A percentile compares a stretch with the other conserved stretches of the same genome.
phyloP scores from a whole-genome alignment of 2,329 filamentous ascomycete genomes.

The Ophiognomonia clavigignenti-juglandacearum region DNA sequence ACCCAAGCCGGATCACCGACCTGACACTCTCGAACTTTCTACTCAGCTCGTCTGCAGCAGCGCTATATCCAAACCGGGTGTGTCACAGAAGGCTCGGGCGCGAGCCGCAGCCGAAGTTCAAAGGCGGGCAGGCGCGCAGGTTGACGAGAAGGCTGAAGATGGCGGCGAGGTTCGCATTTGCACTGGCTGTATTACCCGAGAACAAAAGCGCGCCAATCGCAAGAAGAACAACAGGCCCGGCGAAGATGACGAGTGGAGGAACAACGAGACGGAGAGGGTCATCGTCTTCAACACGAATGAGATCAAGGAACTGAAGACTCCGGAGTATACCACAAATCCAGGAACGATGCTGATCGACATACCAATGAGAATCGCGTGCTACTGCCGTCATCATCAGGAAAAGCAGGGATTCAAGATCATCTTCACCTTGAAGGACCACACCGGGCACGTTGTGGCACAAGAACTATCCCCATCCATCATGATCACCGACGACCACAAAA shows the following conservation, averaged over 20 bases:
- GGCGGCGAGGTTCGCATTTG: slow-evolving; percentile 95
- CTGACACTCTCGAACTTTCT: slow-evolving; percentile 73
- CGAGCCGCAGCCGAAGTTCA: slow-evolving; percentile 44
- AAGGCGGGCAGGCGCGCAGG: slow-evolving; percentile 30
- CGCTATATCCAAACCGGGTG: slow-evolving; percentile 72
- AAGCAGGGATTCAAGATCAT: slow-evolving; percentile 91
- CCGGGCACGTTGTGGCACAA: slow-evolving; percentile 74
- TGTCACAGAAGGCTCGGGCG: slow-evolving; percentile 63
- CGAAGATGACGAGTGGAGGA: slow-evolving; percentile 82
- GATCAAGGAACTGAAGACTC: slow-evolving; percentile 73
- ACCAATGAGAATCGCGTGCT: slow-evolving; percentile 95
- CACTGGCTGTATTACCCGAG: slow-evolving; percentile 81
- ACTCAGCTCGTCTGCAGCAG: slow-evolving; percentile 87
- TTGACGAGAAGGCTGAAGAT: slow-evolving; percentile 70
- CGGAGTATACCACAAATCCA: slow-evolving; percentile 39
- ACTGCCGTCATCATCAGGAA: slow-evolving; percentile 91
- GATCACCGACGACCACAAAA: slow-evolving; percentile 98
- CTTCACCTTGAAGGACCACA: slow-evolving; percentile 84
- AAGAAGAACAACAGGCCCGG: slow-evolving; percentile 94
- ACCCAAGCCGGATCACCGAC: slow-evolving; percentile 50
- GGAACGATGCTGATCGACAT: slow-evolving; percentile 74
- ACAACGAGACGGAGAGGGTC: slow-evolving; percentile 73
- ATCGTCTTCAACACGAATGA: slow-evolving; percentile 91
- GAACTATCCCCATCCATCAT: slow-evolving; percentile 84
- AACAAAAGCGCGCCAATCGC: slow-evolving; percentile 82